Evolutionary conservation across 108 stramenopile genomes (phyloP), one percentile per base, ranked within the genome.

Genomic region (Fistulifera pelliculosa): DNA sequence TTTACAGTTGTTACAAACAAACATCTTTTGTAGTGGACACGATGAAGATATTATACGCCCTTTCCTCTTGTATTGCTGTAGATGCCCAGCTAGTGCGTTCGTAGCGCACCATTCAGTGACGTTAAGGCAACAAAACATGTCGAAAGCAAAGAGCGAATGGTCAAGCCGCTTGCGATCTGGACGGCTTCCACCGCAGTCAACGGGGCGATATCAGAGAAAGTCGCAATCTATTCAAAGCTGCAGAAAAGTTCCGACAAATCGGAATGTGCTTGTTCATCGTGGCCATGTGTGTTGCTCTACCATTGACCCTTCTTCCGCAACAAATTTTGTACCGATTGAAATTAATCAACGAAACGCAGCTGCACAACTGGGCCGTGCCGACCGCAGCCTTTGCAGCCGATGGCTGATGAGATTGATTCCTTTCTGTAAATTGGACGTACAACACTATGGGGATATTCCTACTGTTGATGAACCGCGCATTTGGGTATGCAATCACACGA

Each of bases 401-500:
- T 89, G 83, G 87, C 48, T 89, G 38, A 60, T 93, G 55, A 55
- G 83, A 44, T 8, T 87, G n/a, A 79, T 93, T 52, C 91, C 87
- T 10, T 93, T 93, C n/a, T 77, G 83, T 27, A 61, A 57, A 1
- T 54, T 84, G 13, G 27, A 61, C 23, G 67, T 79, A 14, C 28
- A 66, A 11, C 61, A 65, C 22, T 52, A 73, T 35, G 35, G 64
- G 18, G 41, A 62, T 22, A 39, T 15, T 6, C 31, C 31, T 3
- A 35, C 28, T 6, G 27, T 31, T 28, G 43, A 44, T 21, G 66
- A 77, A 56, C 85, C 87, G 24, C 57, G 58, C 19, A 73, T 93
- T 24, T 93, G 91, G 91, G 91, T 87, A 2, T 87, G 86, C 57
- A 93, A 89, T 56, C 91, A 93, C 54, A 74, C 73, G 10, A 74